Conservation (phyloP, 192 early-diverging fungal genomes). For the Backusella circina region DNA sequence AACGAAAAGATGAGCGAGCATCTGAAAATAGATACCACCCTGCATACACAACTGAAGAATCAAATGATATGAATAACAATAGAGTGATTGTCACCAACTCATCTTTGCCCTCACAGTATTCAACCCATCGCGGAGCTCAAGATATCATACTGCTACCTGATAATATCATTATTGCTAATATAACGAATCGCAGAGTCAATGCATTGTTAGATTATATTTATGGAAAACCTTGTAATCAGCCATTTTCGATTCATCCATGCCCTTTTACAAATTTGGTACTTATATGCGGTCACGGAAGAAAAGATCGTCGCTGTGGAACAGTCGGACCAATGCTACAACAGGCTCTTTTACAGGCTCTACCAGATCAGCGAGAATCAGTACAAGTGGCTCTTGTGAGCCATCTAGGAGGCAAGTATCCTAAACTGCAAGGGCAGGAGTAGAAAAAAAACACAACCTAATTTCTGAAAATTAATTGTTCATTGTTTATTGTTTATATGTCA, state of each 20-base stretch:
- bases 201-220: constrained; percentile 40
- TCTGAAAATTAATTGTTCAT: background rate
- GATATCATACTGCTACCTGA: constrained; percentile 33
- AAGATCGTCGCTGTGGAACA: constrained; percentile 46
- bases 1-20: constrained; percentile 4
- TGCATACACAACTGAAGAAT: background rate
- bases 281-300: constrained; percentile 45
- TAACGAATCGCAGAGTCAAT: constrained; percentile 25
- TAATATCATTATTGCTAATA: constrained; percentile 42
- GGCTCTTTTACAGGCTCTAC: constrained; percentile 24
- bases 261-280: constrained; percentile 19
- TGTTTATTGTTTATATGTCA: background rate
- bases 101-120: constrained; percentile 8
- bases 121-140: background rate
- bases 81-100: constrained; percentile 5
- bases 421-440: background rate
- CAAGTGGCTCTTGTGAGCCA: constrained; percentile 39
- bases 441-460: background rate
- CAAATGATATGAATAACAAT: background rate
- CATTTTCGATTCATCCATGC: constrained; percentile 23
- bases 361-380: constrained; percentile 5
- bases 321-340: constrained; percentile 40
- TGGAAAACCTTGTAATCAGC: constrained; percentile 6
- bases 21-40: background rate
- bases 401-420: constrained; percentile 34